phyloP scores from a whole-genome alignment of 2,329 filamentous ascomycete species.

The Xylogone sp. region DNA sequence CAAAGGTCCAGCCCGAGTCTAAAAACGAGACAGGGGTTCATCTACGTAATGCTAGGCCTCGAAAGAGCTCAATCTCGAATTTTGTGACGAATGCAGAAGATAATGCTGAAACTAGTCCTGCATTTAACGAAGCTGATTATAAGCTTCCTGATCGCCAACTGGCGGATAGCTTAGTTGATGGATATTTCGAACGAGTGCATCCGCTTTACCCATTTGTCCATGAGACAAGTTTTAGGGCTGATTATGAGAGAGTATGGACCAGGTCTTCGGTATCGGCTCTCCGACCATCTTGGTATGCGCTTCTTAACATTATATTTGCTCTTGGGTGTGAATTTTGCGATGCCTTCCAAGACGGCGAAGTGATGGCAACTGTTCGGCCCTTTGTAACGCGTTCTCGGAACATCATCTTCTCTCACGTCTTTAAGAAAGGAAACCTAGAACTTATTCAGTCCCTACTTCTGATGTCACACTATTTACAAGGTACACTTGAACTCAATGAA shows the following conservation, averaged over 20 bases:
- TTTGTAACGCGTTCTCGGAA: constrained; percentile 25
- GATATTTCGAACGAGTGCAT: constrained; percentile 17
- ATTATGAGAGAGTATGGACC: constrained; percentile 14
- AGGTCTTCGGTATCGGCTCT: neutral
- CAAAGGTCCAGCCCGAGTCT: neutral
- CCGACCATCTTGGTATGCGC: constrained; percentile 11
- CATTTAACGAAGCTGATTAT: neutral
- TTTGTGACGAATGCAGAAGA: neutral
- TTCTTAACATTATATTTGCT: constrained; percentile 28
- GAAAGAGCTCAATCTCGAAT: neutral
- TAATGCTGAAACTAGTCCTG: neutral
- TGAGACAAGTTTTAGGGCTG: constrained; percentile 6
- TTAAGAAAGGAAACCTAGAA: constrained; percentile 22
- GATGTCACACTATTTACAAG: constrained; percentile 26
- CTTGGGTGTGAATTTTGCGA: constrained; percentile 24
- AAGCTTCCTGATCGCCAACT: constrained; percentile 11
- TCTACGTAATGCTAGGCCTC: neutral
- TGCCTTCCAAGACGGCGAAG: constrained; percentile 1
- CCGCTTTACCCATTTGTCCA: constrained; percentile 18
- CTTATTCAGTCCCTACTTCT: constrained; percentile 28
- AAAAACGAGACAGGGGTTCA: constrained; percentile 9
- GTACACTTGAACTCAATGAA: constrained; percentile 22
- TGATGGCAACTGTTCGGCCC: constrained; percentile 13
- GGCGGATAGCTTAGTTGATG: constrained; percentile 16
- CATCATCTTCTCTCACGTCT: constrained; percentile 22